A percentile compares a stretch with the other conserved stretches of the same genome.
Conservation (phyloP, 2,329 filamentous ascomycete genomes). For the Verticillium klebahnii region DNA sequence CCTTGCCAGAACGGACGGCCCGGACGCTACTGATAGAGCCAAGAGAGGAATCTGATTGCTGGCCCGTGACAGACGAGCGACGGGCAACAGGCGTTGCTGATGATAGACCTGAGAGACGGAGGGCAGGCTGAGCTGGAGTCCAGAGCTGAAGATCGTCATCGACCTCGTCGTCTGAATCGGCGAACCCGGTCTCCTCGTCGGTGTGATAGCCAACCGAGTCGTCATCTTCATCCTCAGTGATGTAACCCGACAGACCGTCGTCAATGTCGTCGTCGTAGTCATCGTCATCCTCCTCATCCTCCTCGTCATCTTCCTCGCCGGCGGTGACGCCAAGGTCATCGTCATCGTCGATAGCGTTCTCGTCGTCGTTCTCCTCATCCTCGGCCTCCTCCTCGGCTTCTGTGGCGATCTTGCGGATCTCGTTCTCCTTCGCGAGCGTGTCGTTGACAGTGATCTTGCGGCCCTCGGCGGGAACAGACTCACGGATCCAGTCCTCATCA, state of each 20-base stretch:
- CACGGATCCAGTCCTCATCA: constrained; percentile 85
- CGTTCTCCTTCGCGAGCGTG: constrained; percentile 83
- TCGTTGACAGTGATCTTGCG: constrained; percentile 83
- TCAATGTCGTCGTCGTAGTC: constrained; percentile 49
- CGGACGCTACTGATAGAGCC: constrained; percentile 37
- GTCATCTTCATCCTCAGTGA: constrained; percentile 46
- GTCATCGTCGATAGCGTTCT: constrained; percentile 32
- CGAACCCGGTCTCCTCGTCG: constrained; percentile 63
- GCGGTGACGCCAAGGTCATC: constrained; percentile 44
- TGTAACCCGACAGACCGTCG: constrained; percentile 22
- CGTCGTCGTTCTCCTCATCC: constrained; percentile 59
- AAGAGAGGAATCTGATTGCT: constrained; percentile 58
- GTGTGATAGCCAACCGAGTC: constrained; percentile 70
- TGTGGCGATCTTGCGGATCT: constrained; percentile 77
- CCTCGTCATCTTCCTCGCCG: constrained; percentile 45
- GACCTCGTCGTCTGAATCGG: constrained; percentile 64
- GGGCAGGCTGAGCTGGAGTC: constrained; percentile 42
- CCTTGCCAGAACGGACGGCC: constrained; percentile 24
- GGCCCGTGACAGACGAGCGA: constrained; percentile 34
- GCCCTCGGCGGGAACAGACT: constrained; percentile 58
- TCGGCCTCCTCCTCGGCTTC: constrained; percentile 89
- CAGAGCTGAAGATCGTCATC: constrained; percentile 54
- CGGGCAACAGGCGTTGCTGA: constrained; percentile 27
- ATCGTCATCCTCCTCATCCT: constrained; percentile 47
- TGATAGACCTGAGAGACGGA: constrained; percentile 26